phyloP scores from a whole-genome alignment of 2,329 filamentous ascomycete genomes.

The Bipolaris oryzae region DNA sequence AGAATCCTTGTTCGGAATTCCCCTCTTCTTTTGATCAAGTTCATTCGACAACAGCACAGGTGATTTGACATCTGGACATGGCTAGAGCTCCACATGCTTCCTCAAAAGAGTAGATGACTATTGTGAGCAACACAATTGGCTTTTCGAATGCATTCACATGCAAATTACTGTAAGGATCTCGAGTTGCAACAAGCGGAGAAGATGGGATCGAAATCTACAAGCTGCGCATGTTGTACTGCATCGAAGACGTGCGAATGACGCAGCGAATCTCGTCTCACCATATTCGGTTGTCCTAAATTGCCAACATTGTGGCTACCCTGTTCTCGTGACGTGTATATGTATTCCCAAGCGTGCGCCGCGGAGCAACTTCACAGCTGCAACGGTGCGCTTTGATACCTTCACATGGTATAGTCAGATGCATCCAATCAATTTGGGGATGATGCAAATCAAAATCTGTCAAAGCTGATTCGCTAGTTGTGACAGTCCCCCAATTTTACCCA shows the following conservation, averaged over 20 bases:
- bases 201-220: not conserved
- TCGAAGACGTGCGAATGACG: not conserved
- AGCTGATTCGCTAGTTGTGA: not conserved
- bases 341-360: not conserved
- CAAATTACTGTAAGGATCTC: too few relatives aligned
- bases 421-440: not conserved
- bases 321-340: not conserved
- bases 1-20: too few relatives aligned
- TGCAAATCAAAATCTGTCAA: not conserved
- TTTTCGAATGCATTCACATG: too few relatives aligned
- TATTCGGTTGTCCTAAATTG: not conserved
- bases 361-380: not conserved
- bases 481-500: not conserved
- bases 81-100: too few relatives aligned
- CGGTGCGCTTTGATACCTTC: not conserved
- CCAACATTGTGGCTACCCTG: not conserved
- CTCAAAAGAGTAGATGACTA: too few relatives aligned
- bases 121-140: too few relatives aligned
- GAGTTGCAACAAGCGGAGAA: not conserved
- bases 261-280: not conserved
- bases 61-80: too few relatives aligned
- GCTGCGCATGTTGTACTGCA: not conserved
- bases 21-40: too few relatives aligned
- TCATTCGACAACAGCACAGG: too few relatives aligned
- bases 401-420: not conserved